Percentiles rank a stretch among this genome's conserved stretches.
phyloP scores from a whole-genome alignment of 2,329 filamentous ascomycete genomes.

The Exophiala alcalophila region DNA sequence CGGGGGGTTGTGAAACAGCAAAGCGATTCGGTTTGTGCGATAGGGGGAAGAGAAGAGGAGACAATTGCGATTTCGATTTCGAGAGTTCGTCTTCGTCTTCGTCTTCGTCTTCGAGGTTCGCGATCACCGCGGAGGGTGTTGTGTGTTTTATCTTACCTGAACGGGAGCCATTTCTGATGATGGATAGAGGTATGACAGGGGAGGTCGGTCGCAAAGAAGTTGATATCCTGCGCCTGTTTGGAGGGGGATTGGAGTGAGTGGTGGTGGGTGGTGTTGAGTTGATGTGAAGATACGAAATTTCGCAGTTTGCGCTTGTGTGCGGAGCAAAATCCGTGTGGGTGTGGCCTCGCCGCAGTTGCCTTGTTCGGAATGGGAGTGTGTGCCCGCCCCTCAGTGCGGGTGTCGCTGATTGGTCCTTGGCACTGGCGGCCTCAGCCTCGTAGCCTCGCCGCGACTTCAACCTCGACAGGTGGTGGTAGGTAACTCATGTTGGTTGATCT shows the following conservation, averaged over 20 bases:
- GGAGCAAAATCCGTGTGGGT: not conserved
- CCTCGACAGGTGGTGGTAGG: no score
- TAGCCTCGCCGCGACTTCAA: no score
- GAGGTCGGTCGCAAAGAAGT: constrained; percentile 71
- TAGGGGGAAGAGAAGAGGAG: no score
- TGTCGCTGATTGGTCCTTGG: no score
- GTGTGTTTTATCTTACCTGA: constrained; percentile 34
- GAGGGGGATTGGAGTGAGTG: not conserved
- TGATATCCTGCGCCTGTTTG: constrained; percentile 78
- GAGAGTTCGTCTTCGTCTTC: no score
- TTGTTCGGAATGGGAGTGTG: no score
- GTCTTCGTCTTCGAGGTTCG: no score
- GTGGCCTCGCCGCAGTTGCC: constrained; percentile 6
- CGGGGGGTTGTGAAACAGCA: constrained; percentile 72
- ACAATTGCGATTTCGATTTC: no score
- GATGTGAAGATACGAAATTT: constrained; percentile 1
- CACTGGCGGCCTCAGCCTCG: no score
- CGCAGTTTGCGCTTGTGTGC: not conserved
- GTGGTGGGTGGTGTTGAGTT: not conserved
- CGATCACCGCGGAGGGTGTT: no score
- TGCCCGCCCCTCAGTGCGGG: no score
- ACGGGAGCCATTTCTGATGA: constrained; percentile 28
- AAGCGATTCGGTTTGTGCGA: constrained; percentile 68
- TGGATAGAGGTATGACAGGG: not conserved
- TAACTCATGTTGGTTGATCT: no score